Base-by-base conservation (phyloP, 805 yeast genomes). In the Zygoascus bituminiphila region DNA sequence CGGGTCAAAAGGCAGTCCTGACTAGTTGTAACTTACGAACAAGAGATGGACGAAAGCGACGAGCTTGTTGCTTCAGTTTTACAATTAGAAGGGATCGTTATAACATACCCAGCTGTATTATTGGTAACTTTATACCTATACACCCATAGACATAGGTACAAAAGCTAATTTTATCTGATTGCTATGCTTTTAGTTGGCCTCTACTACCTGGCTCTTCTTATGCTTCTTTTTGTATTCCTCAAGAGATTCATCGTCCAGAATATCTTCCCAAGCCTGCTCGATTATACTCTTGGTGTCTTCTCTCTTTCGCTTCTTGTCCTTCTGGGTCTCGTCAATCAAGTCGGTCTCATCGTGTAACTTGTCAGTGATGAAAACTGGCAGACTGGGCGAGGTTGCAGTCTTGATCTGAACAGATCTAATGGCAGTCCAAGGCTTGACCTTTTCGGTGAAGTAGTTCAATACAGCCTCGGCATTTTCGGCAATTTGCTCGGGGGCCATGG, bases 51-150 rank as follows among this genome's bases (percentile, higher is more conserved):
- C 71, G 84, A 47, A 79, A 80, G 54, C 74, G 88, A 51, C 79
- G 84, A 56, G 80, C 87, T 51, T 91, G 98, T 62, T 89, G 97
- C 64, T 91, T 91, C 64, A 84, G 95, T 60, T 91, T 91, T 64
- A 91, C 98, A 0, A 88, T 91, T 20, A 71, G 96, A 59, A 75
- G 98, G 54, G 98, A 91, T 63, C 68, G 94, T 51, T 91, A 91
- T 63, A 91, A 91, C 59, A 91, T 91, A 25, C 98, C 98, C 19
- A 85, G 94, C 63, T 88, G 96, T 66, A 91, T 89, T 39, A 94
- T 91, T 14, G 98, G 98, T 1, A 89, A 91, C 61, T 89, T 89
- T 62, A 88, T 89, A 47, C 98, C 97, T 5, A 81, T 85, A 29
- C 69, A 64, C 40, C 70, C 51, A 24, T 48, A 23, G 36, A 50